phyloP scores from a whole-genome alignment of 345 rosid genomes.

The Mangifera indica region DNA sequence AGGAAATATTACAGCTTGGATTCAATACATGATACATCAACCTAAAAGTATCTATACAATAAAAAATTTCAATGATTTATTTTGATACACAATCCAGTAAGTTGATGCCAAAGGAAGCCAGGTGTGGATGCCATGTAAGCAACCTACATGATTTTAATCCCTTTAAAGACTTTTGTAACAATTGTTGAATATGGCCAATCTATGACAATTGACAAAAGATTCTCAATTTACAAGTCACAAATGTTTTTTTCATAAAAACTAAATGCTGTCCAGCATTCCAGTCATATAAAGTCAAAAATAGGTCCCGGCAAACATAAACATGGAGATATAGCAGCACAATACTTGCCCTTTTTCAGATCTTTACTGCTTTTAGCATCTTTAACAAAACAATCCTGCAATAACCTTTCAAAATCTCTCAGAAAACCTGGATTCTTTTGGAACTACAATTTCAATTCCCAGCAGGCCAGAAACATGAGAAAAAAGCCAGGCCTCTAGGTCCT shows the following conservation, averaged over 20 bases:
- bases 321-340: conserved; percentile 11
- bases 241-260: background rate
- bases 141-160: background rate
- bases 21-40: background rate
- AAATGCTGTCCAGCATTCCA: conserved; percentile 19
- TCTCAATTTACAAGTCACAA: conserved; percentile 10
- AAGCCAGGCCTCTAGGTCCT: background rate
- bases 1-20: background rate
- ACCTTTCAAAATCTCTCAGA: conserved; percentile 6
- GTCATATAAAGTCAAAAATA: conserved; percentile 13
- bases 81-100: background rate
- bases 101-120: background rate
- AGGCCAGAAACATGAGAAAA: conserved; percentile 9
- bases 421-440: conserved; percentile 14
- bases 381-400: conserved; percentile 19
- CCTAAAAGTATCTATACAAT: background rate
- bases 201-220: background rate
- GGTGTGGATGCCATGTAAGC: background rate
- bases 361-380: conserved; percentile 17
- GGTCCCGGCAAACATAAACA: conserved; percentile 1
- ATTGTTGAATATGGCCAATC: conserved; percentile 6
- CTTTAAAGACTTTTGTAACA: background rate
- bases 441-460: conserved; percentile 8
- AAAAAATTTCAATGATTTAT: conserved; percentile 3
- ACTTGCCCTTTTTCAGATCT: background rate